Evolutionary conservation across 805 yeast species (phyloP).

Genomic region (Debaryomyces tyrocola): DNA sequence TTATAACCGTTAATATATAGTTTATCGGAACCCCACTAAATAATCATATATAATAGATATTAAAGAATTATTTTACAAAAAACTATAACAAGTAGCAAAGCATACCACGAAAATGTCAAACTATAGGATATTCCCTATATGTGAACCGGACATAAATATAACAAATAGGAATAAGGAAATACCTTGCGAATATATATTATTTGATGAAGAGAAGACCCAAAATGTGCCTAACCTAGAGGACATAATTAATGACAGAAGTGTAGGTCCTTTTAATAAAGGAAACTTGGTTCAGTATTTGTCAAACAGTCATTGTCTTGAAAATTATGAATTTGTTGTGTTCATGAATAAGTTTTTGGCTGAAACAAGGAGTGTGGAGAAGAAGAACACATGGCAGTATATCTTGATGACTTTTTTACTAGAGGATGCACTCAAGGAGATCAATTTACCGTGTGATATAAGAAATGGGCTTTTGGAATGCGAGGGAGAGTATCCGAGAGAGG

Average conservation of each 20-base stretch:
- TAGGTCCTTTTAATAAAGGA: constrained; percentile 6
- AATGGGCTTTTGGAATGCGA: constrained; percentile 18
- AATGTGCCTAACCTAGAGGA: constrained; percentile 6
- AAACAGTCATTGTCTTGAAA: constrained; percentile 36
- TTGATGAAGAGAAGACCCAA: not conserved
- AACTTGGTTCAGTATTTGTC: constrained; percentile 26
- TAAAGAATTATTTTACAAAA: too few species aligned
- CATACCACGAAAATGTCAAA: not conserved
- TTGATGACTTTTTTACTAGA: constrained; percentile 24
- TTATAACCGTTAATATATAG: not conserved
- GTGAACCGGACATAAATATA: not conserved
- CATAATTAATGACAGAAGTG: not conserved
- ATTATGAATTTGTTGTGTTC: constrained; percentile 32
- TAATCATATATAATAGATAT: too few species aligned
- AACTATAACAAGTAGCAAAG: not conserved
- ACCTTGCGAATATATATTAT: not conserved
- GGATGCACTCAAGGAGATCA: constrained; percentile 33
- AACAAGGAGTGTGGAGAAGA: constrained; percentile 6
- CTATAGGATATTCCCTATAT: not conserved
- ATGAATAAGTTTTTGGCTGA: constrained; percentile 15
- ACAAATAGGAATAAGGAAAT: not conserved
- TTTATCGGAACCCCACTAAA: not conserved
- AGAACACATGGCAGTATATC: constrained; percentile 25
- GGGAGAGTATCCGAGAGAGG: constrained; percentile 17
- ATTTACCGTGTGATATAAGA: constrained; percentile 27